Evolutionary conservation across 176 grass and related monocot genomes (phyloP), one percentile per base, ranked within the genome.

Genomic region (Rhynchospora tenuis): DNA sequence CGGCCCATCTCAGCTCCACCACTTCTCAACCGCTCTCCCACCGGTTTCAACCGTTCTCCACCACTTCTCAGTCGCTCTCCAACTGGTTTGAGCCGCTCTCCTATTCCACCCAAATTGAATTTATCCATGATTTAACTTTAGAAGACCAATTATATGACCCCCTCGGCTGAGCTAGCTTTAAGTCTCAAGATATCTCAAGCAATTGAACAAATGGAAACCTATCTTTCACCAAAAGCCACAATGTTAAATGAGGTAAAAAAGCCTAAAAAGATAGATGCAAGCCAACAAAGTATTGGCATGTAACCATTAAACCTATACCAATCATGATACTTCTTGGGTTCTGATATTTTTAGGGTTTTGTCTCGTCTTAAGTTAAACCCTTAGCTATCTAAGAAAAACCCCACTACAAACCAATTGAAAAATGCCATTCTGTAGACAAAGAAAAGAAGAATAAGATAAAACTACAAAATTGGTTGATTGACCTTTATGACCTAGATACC

Each of bases 1-100:
- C 68, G 73, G 12, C 86, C 69, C 57, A 87, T 45, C 55, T 87
- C 86, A 76, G 80, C 65, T 55, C 86, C 86, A 16, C 79, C 69
- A 42, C 38, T 83, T 43, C 75, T 87, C 58, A 87, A 16, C 59
- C 86, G 86, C 64, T 87, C 86, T 45, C 79, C 45, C 5, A 75
- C 72, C 4, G 72, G 72, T 75, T 75, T 75, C 4, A 75, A 47
- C 22, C 46, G 22, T 27, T 75, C 72, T 29, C 72, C 72, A 5
- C 72, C 22, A 45, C 47, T 75, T 75, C 23, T 75, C 72, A 75
- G 52, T 8, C 47, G 45, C 47, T 74, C 71, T 52, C 71, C 71
- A 27, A 74, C 71, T 51, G 71, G 71, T 27, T 74, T 74, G 9
- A 74, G 71, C 46, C 23, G 20, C 46, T 75, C 72, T 16, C 47